Evolutionary conservation across 345 rosid species (phyloP), one percentile per base, ranked within the genome.

Genomic region (Lepidium didymum): DNA sequence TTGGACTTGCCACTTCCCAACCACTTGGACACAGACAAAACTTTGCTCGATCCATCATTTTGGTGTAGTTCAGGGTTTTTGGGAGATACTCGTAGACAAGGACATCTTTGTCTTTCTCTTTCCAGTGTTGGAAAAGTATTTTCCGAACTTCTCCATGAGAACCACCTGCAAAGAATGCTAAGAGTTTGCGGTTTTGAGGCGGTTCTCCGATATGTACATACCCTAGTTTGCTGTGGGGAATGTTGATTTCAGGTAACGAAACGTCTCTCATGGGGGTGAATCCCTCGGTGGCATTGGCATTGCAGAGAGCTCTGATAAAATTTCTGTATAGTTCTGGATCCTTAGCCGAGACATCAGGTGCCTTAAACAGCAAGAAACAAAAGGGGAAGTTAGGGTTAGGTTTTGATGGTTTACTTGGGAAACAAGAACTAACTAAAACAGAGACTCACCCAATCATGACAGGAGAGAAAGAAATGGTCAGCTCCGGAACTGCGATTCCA

Each of bases 261-360:
- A 85, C 89, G 37, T 92, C 96, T 77, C 86, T 82, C 2, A 15
- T 2, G 1, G 90, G 90, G 0, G 42, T 64, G 76, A 91, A 91
- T 7, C 91, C 87, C 66, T 89, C 96, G 0, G 92, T 78, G 4
- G 81, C 65, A 51, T 91, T 91, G 66, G 97, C 97, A 67, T 89
- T 91, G 77, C 96, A 89, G 1, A 89, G 83, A 15, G 78, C 97
- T 56, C 94, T 80, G 1, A 86, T 75, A 47, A 87, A 84, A 57
- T 81, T 70, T 67, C 70, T 81, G 84, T 75, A 87, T 19, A 84
- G 49, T 44, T 76, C 73, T 33, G 84, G 89, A 43, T 83, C 61
- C 21, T 16, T 56, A 11, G 47, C 16, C 7, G 96, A 83, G 2
- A 87, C 78, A 31, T 86, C 83, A 0, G 92, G 96, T 27, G 88